Percentiles rank a stretch among this genome's conserved stretches.
Evolutionary conservation across 768 basidiomycete species (phyloP).

Genomic region (Rhodotorula diobovata): DNA sequence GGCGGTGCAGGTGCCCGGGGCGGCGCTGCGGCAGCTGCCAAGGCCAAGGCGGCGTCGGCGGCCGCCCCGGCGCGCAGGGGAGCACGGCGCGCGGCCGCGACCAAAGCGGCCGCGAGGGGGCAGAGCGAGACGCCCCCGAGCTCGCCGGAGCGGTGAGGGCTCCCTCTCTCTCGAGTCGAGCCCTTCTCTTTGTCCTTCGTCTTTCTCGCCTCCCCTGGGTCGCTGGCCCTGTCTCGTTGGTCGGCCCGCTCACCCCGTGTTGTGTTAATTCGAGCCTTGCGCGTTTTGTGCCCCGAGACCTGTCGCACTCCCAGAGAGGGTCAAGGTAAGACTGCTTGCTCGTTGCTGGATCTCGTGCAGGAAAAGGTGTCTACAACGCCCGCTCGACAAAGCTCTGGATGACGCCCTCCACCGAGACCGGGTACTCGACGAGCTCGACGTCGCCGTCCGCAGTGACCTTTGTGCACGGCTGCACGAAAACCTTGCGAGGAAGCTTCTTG

Average conservation of each 20-base stretch:
- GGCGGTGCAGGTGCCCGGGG: neutral
- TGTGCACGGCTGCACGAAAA: constrained; percentile 77
- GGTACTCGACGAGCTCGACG: constrained; percentile 66
- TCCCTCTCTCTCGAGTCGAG: neutral
- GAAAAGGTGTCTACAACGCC: constrained; percentile 53
- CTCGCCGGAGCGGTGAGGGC: neutral
- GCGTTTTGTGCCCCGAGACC: neutral
- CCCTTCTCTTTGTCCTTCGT: neutral
- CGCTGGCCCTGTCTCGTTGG: no score
- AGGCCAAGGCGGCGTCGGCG: neutral
- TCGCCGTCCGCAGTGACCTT: constrained; percentile 59
- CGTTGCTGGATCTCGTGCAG: no score
- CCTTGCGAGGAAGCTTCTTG: constrained; percentile 64
- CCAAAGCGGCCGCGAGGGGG: neutral
- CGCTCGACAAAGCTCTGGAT: constrained; percentile 80
- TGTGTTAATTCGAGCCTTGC: constrained; percentile 2
- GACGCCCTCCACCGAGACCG: constrained; percentile 64
- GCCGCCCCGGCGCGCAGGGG: no score
- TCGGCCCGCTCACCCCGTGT: neutral
- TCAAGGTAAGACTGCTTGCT: constrained; percentile 15
- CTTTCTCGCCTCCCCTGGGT: no score
- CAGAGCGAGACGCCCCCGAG: constrained; percentile 18
- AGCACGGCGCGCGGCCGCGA: no score
- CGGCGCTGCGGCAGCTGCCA: neutral
- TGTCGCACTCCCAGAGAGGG: no score